phyloP scores from a whole-genome alignment of 2,329 filamentous ascomycete genomes.

The Hawksworthiomyces lignivorus region DNA sequence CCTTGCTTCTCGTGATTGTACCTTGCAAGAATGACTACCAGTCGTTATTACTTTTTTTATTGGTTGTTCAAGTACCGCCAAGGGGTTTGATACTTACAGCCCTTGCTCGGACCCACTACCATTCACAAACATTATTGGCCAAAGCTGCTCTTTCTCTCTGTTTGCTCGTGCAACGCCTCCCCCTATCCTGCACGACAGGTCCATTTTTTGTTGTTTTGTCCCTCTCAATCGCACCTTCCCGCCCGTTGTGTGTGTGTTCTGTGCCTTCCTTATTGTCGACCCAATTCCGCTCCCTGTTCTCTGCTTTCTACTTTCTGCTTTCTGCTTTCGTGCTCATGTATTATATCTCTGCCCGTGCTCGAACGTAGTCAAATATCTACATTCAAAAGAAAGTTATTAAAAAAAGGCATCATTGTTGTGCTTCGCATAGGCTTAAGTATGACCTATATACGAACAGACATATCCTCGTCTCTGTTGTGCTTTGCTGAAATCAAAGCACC shows the following conservation, averaged over 20 bases:
- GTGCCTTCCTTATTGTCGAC: slow-evolving; percentile 2
- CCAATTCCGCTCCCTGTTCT: background rate
- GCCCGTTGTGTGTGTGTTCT: background rate
- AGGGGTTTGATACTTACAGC: background rate
- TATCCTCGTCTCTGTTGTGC: no score
- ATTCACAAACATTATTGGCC: slow-evolving; percentile 5
- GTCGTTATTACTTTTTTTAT: no score
- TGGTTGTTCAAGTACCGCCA: background rate
- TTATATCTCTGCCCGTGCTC: no score
- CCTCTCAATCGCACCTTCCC: background rate
- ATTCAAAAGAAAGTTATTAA: no score
- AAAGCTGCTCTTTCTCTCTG: background rate
- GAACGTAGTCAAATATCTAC: no score
- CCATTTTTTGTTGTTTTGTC: background rate
- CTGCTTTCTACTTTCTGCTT: no score
- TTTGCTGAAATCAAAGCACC: no score
- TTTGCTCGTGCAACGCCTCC: slow-evolving; percentile 7
- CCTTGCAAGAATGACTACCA: no score
- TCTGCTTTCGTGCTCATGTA: no score
- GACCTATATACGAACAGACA: no score
- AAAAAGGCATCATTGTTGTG: background rate
- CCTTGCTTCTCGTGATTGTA: no score
- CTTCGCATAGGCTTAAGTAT: no score
- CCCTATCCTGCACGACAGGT: slow-evolving; percentile 1
- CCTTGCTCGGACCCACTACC: slow-evolving; percentile 8